phyloP scores from a whole-genome alignment of 129 eudicot genomes.

The Flaveria robusta region DNA sequence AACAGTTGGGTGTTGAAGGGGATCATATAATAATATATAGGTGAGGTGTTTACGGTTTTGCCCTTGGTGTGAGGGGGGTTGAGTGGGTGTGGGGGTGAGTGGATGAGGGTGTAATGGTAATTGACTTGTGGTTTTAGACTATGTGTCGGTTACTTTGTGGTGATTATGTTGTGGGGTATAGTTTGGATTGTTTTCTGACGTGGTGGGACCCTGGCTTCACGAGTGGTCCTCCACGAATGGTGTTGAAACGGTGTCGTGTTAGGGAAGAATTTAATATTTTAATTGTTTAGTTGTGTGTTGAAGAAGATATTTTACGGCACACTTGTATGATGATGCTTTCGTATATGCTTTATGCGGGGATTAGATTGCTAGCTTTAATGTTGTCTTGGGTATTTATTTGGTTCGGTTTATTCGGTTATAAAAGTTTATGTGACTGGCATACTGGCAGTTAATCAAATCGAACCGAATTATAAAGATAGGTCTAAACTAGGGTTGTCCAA shows the following conservation, averaged over 20 bases:
- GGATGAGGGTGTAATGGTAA: conserved; percentile 26
- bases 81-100: conserved; percentile 18
- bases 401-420: too few species aligned
- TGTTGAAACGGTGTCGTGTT: conserved; percentile 9
- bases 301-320: background rate
- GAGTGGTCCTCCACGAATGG: background rate
- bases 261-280: background rate
- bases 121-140: background rate
- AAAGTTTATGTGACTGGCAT: too few species aligned
- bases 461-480: too few species aligned
- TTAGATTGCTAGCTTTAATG: too few species aligned
- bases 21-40: conserved; percentile 10
- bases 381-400: too few species aligned
- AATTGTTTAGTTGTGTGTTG: background rate
- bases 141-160: conserved; percentile 27
- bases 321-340: too few species aligned
- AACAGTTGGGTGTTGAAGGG: background rate
- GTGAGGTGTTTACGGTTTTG: conserved; percentile 13
- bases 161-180: conserved; percentile 6
- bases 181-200: background rate
- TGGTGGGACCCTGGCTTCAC: background rate
- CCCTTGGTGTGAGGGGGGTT: conserved; percentile 5
- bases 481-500: too few species aligned
- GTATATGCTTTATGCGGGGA: too few species aligned
- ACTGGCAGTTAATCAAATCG: too few species aligned